Base-by-base conservation (phyloP, 257 asterid species). In the Solanum stenotomum region DNA sequence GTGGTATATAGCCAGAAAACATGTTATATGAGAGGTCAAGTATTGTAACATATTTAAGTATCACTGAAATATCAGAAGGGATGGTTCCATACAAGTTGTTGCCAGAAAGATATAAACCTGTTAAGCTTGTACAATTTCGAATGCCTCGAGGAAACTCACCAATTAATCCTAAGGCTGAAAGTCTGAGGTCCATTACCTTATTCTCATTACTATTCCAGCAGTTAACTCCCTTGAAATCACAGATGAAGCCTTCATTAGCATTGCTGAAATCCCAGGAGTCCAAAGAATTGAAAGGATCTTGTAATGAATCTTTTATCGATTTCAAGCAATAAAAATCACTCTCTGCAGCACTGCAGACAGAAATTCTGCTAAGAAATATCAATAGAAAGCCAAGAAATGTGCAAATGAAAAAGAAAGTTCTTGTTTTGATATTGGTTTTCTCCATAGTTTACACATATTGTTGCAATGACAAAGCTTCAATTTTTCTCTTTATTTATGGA, bases 141-240 rank as follows among this genome's bases (percentile, higher is more conserved):
- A 89, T 8, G 3, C 90, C 88, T 12, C 12, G 61, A 0, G 93
- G 93, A 86, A 91, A 91, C 14, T 56, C 46, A 31, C 93, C 90
- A 1, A 33, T 33, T 56, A 89, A 42, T 46, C 77, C 90, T 65
- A 25, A 59, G 29, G 3, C 3, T 5, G 83, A 31, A 10, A 91
- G 88, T 6, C 0, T 3, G 4, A 91, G 18, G 10, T 20, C 33
- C n/a, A 88, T 3, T 18, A 91, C 91, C 83, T n/a, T 88, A 27
- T 40, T 83, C 78, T 88, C 93, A 35, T 37, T 0, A 33, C 2
- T 2, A 59, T 83, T 40, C 91, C 90, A 91, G 25, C 91, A 91
- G 0, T 38, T 5, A 27, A 86, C 2, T n/a, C 90, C 91, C 1
- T 0, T 1, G 23, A 89, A 91, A 3, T 1, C 0, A 15, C 93